Base-by-base conservation (phyloP, 2,329 filamentous ascomycete species). In the Botrytis paeoniae region DNA sequence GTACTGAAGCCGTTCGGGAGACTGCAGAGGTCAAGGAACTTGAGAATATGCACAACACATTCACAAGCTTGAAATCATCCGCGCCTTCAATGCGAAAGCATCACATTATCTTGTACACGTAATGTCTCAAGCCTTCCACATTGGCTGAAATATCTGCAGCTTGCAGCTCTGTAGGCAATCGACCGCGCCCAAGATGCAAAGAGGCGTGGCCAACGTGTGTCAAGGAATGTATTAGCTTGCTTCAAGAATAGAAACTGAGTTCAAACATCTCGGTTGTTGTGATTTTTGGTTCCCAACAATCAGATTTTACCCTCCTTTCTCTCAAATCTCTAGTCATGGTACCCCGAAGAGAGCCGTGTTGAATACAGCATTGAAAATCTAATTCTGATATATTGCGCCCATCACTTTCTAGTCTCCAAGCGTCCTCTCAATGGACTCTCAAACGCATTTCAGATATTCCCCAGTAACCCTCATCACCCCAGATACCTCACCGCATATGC, bases 381-480 rank as follows among this genome's bases (percentile, higher is more conserved):
- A 18, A 6, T 18, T 43, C 41, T 43, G 6, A 43, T 4, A 7
- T n/a, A 54, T 25, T n/a, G 25, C 48, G 25, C 25, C 10, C 1
- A n/a, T 4, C 48, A 51, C 12, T 16, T 54, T 10, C 1, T 54
- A 54, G 4, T 6, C 25, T n/a, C 12, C 9, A 54, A 54, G 12
- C 5, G 0, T 4, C 48, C 25, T 51, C 25, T n/a, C 22, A n/a
- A 51, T n/a, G 14, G 10, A 6, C 48, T 7, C 48, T 51, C 12
- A n/a, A n/a, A 14, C 12, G 48, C 10, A 0, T 51, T 5, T 7
- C 22, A 14, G n/a, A n/a, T 3, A 3, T 4, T 5, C 9, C 7
- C 45, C 4, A 25, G 45, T 51, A 51, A 0, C 10, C 25, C 5
- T 51, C 25, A n/a, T 16, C 9, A n/a, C 48, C 25, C 48, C 25